A percentile compares a stretch with the other conserved stretches of the same genome.
Conservation (phyloP, 345 rosid genomes). For the Arabidopsis suecica region DNA sequence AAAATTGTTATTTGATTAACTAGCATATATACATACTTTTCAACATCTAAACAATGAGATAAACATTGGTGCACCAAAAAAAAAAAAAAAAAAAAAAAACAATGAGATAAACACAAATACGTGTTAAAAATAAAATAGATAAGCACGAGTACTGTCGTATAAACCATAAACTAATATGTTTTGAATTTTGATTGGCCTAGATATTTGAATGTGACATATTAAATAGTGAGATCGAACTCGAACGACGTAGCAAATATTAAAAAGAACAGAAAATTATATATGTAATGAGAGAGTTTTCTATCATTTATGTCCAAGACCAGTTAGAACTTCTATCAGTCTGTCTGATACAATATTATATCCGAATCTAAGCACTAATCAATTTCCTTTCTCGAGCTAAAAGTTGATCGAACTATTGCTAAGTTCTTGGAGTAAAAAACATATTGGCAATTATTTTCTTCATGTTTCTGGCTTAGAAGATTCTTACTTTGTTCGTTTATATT, state of each 20-base stretch:
- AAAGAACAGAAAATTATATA: background rate
- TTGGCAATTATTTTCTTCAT: background rate
- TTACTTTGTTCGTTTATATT: background rate
- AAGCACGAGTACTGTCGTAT: background rate
- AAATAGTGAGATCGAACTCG: background rate
- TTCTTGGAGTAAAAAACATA: background rate
- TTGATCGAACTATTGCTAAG: background rate
- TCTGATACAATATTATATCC: too few species aligned
- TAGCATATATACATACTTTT: background rate
- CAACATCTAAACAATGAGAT: background rate
- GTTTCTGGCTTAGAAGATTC: background rate
- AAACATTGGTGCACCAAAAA: background rate
- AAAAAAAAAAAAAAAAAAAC: background rate
- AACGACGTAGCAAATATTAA: background rate
- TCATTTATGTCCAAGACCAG: too few species aligned
- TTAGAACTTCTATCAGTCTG: too few species aligned
- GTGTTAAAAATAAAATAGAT: background rate
- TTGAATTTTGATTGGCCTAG: background rate
- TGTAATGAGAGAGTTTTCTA: too few species aligned
- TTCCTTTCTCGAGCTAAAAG: background rate
- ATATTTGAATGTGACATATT: background rate
- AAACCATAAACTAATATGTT: background rate
- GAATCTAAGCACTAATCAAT: background rate
- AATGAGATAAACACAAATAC: constrained; percentile 1
- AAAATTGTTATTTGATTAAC: background rate